phyloP scores from a whole-genome alignment of 108 stramenopile species.

The Aurantiochytrium sp. region DNA sequence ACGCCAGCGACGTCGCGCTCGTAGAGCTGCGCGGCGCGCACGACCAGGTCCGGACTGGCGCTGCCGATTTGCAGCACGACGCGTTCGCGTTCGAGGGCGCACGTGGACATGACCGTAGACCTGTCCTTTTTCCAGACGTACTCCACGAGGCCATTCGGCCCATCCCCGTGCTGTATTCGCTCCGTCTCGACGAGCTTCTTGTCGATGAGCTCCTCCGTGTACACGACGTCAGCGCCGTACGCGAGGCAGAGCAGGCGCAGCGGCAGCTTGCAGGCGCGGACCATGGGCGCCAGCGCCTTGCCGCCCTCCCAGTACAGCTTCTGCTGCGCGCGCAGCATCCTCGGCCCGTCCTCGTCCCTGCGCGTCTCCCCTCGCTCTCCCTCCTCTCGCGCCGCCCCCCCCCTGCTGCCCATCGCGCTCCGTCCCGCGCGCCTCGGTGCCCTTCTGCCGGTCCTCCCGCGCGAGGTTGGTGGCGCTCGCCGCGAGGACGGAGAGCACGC shows the following conservation, averaged over 20 bases:
- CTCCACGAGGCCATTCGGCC: conserved; percentile 62
- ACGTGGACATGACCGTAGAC: conserved; percentile 40
- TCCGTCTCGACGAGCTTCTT: conserved; percentile 58
- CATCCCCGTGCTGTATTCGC: conserved; percentile 50
- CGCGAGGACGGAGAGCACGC: no score
- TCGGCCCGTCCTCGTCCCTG: background rate
- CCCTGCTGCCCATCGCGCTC: no score
- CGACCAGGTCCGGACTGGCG: conserved; percentile 67
- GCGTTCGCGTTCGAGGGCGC: conserved; percentile 60
- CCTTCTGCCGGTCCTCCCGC: no score
- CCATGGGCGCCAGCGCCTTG: conserved; percentile 71
- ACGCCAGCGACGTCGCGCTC: conserved; percentile 71
- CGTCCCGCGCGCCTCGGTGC: no score
- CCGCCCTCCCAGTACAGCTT: background rate
- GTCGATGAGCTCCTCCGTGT: conserved; percentile 91
- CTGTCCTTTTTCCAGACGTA: conserved; percentile 44
- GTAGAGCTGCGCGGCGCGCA: conserved; percentile 67
- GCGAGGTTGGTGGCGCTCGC: no score
- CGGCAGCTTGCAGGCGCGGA: conserved; percentile 79
- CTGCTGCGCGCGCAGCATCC: background rate
- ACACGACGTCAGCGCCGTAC: conserved; percentile 80
- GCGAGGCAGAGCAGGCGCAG: conserved; percentile 70
- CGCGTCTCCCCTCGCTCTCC: no score
- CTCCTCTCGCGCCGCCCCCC: no score
- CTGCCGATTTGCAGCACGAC: conserved; percentile 88